Evolutionary conservation across 148 eudicot genomes (phyloP), one percentile per base, ranked within the genome.

Genomic region (Dianthus caryophyllus): DNA sequence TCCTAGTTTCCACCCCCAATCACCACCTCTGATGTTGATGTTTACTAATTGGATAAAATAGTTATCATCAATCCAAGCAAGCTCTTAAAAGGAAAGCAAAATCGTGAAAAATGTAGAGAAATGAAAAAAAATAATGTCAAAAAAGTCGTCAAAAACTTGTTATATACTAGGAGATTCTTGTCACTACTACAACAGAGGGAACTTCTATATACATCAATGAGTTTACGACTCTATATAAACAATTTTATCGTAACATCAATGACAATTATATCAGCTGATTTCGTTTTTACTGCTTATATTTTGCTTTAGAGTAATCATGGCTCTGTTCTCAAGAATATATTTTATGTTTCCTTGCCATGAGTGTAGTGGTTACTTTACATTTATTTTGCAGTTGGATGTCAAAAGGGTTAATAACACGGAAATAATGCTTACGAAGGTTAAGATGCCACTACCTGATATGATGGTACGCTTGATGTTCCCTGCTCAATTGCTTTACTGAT

Each of bases 391-490:
- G 98, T 57, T 89, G 76, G 98, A 93, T 69, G 77, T 89, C 69
- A 87, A 91, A 80, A 82, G 96, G 82, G 98, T 86, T 67, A 85
- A 89, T 72, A 93, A 93, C 81, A 93, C 96, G n/a, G 96, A 93
- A 74, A 93, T 93, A 46, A 93, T 93, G 98, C 89, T 93, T 62
- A 93, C 98, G 69, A 93, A 93, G 75, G 91, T 93, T 56, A 93
- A 93, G 79, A 93, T 93, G 98, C 98, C 98, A 55, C 96, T 93
- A 64, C 86, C 96, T 70, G 96, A 93, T 78, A 89, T 93, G 96
- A 81, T 89, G 98, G 98, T 93, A 85, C 75, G 91, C 64, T 71
- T 25, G 44, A 43, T 63, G 51, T 24, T 47, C 24, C 63, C 33
- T 21, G 14, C 36, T 60, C 46, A 20, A 21, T 25, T 54, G 31